These are phyloP conservation scores for Sporisorium reilianum DNA, from an alignment of 1,284 basidiomycete genomes.

Conservation along the genomic window DNA sequence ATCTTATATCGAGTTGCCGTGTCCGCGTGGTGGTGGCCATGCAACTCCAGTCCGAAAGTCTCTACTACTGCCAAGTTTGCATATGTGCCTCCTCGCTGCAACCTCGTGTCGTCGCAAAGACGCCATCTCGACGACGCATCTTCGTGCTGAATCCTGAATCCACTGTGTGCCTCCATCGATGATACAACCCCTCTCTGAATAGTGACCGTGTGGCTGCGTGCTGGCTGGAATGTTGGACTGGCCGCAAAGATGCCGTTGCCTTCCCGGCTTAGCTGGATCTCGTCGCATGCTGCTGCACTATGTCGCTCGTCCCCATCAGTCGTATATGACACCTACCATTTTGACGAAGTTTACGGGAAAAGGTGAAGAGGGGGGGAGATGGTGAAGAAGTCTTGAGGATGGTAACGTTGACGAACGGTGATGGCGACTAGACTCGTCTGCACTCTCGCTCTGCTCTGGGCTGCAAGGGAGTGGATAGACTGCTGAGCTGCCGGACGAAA, in stretches of 20 bases:
- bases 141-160: too few relatives aligned
- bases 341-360: slow-evolving; percentile 26
- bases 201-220: background rate
- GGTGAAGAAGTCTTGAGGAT: slow-evolving; percentile 42
- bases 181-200: background rate
- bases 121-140: background rate
- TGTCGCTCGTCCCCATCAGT: background rate
- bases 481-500: slow-evolving; percentile 8
- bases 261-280: background rate
- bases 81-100: background rate
- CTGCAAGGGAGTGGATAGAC: too few relatives aligned
- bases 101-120: background rate
- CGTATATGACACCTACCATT: slow-evolving; percentile 43
- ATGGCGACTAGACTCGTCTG: slow-evolving; percentile 25
- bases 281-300: slow-evolving; percentile 5
- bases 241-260: too few relatives aligned
- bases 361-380: slow-evolving; percentile 7
- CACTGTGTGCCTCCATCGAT: background rate
- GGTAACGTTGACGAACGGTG: slow-evolving; percentile 20
- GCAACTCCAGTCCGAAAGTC: too few relatives aligned
- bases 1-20: background rate
- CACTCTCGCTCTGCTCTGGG: background rate
- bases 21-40: background rate
- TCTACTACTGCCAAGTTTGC: background rate
- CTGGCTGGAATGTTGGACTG: too few relatives aligned